These are phyloP conservation scores for Claviceps humidiphila DNA, from an alignment of 2,329 filamentous ascomycete species.

Conservation along the genomic window DNA sequence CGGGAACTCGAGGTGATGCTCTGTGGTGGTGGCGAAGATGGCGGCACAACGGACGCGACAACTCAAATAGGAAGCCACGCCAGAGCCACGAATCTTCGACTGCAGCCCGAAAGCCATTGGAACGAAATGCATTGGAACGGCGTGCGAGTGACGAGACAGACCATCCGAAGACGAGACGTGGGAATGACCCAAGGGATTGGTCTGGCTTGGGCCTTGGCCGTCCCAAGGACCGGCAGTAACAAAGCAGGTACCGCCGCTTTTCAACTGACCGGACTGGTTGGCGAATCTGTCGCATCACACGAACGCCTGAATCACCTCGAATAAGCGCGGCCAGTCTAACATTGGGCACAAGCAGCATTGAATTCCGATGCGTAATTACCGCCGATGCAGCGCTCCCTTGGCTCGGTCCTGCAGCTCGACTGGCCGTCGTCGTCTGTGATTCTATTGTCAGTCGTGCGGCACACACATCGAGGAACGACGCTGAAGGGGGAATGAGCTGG, in stretches of 20 bases:
- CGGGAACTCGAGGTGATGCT: slow-evolving; percentile 4
- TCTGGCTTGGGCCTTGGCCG: neutral
- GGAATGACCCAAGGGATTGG: neutral
- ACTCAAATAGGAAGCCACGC: neutral
- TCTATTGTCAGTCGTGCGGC: neutral
- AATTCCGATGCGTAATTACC: slow-evolving; percentile 6
- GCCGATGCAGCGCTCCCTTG: neutral
- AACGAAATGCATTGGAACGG: neutral
- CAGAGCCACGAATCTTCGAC: neutral
- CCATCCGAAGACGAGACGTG: neutral
- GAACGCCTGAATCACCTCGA: neutral
- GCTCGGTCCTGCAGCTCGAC: neutral
- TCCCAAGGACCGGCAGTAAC: neutral
- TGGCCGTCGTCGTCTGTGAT: neutral
- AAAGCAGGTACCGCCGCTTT: neutral
- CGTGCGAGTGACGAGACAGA: no score
- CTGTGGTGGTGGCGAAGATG: neutral
- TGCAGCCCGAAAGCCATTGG: neutral
- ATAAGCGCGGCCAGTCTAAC: slow-evolving; percentile 20
- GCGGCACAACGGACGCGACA: neutral
- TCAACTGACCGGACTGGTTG: neutral
- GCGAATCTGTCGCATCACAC: neutral
- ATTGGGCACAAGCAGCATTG: slow-evolving; percentile 15
- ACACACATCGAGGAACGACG: neutral
- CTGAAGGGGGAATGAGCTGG: neutral